Evolutionary conservation across 208 protist species (phyloP), one percentile per base, ranked within the genome.

Genomic region (Trypanosoma vivax): DNA sequence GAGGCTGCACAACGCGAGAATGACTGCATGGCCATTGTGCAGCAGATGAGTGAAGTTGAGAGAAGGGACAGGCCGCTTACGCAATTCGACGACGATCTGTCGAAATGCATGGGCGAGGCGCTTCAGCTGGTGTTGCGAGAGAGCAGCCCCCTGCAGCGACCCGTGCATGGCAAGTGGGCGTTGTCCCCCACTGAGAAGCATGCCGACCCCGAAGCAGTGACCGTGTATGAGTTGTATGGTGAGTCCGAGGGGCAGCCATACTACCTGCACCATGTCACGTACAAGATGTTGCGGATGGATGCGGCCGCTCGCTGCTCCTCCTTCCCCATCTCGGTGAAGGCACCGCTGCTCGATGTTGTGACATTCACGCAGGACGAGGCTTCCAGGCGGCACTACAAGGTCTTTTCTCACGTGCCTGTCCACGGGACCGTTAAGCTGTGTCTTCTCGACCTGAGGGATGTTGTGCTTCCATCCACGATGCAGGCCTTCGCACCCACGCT

Each of bases 221-320:
- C 10, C 1, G 47, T 50, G n/a, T 70, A 76, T 42, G 77, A 90
- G 39, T 50, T 94, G 50, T 94, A 94, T 59, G 80, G 67, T 16
- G 77, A 89, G 39, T 69, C 69, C 0, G 74, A 86, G 10, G 86
- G 86, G 3, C 81, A 82, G 57, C 73, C 82, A 5, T 87, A 72
- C 53, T 94, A 80, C 52, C 50, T 94, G 28, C 86, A 94, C 67
- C 83, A 88, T 61, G 24, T 90, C 3, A 76, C 60, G 5, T 75
- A 76, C 45, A 82, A 74, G 64, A 94, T 94, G 86, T 50, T 94
- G 10, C 65, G 65, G 51, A 61, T 88, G 45, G 82, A 94, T 53
- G 82, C 82, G 18, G 50, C 71, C 31, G 49, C 76, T 39, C 82
- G 79, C n/a, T 39, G 45, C 25, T 25, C 21, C 25, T 51, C 76